These are phyloP conservation scores for Phyllosticta citrichinensis DNA, from an alignment of 2,329 filamentous ascomycete species.

Conservation along the genomic window DNA sequence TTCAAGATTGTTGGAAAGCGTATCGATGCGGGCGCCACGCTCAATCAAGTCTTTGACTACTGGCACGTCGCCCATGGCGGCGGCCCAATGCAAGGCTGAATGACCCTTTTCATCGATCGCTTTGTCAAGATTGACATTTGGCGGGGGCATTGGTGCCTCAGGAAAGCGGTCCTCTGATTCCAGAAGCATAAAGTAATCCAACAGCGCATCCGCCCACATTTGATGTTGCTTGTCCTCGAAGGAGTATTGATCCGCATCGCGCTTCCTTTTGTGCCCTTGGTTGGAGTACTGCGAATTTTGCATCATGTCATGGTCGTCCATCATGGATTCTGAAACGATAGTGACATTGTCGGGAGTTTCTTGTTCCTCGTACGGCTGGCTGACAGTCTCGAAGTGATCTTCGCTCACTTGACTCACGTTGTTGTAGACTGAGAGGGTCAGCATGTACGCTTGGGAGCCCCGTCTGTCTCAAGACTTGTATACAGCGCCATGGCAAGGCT, in stretches of 20 bases:
- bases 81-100: slow-evolving; percentile 92
- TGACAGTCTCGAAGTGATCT: slow-evolving; percentile 58
- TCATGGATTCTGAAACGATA: slow-evolving; percentile 72
- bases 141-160: slow-evolving; percentile 65
- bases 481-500: background rate
- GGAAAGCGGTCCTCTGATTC: slow-evolving; percentile 64
- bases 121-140: slow-evolving; percentile 79
- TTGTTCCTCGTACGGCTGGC: slow-evolving; percentile 57
- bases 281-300: slow-evolving; percentile 56
- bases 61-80: slow-evolving; percentile 90
- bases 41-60: slow-evolving; percentile 80
- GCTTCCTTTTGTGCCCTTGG: slow-evolving; percentile 64
- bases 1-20: slow-evolving; percentile 55
- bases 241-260: slow-evolving; percentile 55
- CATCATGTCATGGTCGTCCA: slow-evolving; percentile 71
- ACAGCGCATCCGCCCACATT: slow-evolving; percentile 80
- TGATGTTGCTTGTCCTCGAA: slow-evolving; percentile 73
- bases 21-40: slow-evolving; percentile 64
- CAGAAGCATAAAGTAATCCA: slow-evolving; percentile 91
- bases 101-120: slow-evolving; percentile 90
- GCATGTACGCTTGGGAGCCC: too few relatives aligned
- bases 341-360: slow-evolving; percentile 78
- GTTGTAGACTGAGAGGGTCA: slow-evolving; percentile 8
- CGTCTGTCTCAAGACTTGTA: background rate
- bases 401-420: slow-evolving; percentile 36